These are phyloP conservation scores for Cutaneotrichosporon dermatis DNA, from an alignment of 1,284 basidiomycete genomes.

Conservation along the genomic window DNA sequence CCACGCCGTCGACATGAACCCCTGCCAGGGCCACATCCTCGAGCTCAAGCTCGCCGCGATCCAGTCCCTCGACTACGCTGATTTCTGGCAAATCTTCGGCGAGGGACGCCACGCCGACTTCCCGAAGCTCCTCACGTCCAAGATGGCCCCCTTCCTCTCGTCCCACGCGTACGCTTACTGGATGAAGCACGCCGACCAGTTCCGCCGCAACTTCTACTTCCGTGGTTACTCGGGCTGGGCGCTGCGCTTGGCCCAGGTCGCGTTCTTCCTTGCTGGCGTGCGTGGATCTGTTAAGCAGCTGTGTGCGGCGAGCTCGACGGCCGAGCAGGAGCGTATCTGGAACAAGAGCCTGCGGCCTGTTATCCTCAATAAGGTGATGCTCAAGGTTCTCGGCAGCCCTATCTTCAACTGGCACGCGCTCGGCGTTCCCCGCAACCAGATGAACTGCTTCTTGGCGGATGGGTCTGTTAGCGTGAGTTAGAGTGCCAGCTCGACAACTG, in stretches of 20 bases:
- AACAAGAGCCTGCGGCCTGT: constrained; percentile 58
- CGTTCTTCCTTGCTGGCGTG: constrained; percentile 63
- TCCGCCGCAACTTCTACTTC: constrained; percentile 66
- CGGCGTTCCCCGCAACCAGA: constrained; percentile 72
- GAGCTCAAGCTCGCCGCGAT: constrained; percentile 73
- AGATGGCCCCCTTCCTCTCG: constrained; percentile 67
- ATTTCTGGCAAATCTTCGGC: constrained; percentile 72
- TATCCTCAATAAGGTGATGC: constrained; percentile 63
- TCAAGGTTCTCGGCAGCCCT: constrained; percentile 59
- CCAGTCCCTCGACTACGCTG: constrained; percentile 60
- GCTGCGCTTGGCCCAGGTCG: constrained; percentile 60
- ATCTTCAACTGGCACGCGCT: constrained; percentile 78
- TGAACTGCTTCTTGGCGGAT: constrained; percentile 63
- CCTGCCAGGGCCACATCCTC: constrained; percentile 68
- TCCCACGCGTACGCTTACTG: constrained; percentile 58
- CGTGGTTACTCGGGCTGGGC: constrained; percentile 70
- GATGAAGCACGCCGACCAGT: constrained; percentile 62
- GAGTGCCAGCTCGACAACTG: too few species aligned
- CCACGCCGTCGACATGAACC: constrained; percentile 63
- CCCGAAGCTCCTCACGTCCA: constrained; percentile 60
- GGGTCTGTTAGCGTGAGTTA: constrained; percentile 54
- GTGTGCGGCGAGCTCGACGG: constrained; percentile 57
- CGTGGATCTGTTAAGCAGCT: constrained; percentile 57
- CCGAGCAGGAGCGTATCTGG: constrained; percentile 68
- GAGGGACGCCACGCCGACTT: constrained; percentile 63